Evolutionary conservation across 2,329 filamentous ascomycete genomes (phyloP), one percentile per base, ranked within the genome.

Genomic region (Emericellopsis cladophorae): DNA sequence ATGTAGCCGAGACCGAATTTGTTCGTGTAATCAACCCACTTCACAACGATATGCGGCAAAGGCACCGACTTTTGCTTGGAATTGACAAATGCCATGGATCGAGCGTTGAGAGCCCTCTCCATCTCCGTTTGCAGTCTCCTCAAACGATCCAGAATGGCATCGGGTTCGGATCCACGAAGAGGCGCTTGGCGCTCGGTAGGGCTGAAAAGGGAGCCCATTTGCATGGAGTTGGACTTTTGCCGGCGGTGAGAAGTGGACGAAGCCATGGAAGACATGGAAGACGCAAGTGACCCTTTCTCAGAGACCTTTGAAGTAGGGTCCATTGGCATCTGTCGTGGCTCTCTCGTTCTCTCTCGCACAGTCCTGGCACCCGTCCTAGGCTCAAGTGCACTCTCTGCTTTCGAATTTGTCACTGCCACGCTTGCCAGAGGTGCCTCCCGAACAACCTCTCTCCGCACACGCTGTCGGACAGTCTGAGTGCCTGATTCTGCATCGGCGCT

Each of bases 1-100:
- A 90, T 86, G 53, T 90, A 92, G 31, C 85, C 85, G 14, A 92
- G 70, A 11, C 85, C 85, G 56, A 88, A 87, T 56, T 88, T 88
- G 59, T 88, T 86, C 44, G 84, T 87, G 58, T 92, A 92, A 56
- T 92, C 85, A 7, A 92, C 85, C 85, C 85, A 92, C 54, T 89
- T 87, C 10, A 81, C 74, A 11, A 81, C 77, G 36, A 81, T 74
- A 54, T 79, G 62, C 54, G 81, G 71, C 54, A 81, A 58, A 45
- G 78, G 54, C 54, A 72, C 64, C 42, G 70, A 57, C 46, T 68
- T 60, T 43, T 70, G 64, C 59, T 75, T 72, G 9, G 72, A 64
- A 0, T 68, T 70, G 38, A 79, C 63, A 41, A 78, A 66, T 16
- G 76, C 76, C 68, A 76, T 79, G 1, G 75, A 68, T 51, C 78